phyloP scores from a whole-genome alignment of 225 moss, liverwort and hornwort species.

The Rhytidiadelphus loreus region DNA sequence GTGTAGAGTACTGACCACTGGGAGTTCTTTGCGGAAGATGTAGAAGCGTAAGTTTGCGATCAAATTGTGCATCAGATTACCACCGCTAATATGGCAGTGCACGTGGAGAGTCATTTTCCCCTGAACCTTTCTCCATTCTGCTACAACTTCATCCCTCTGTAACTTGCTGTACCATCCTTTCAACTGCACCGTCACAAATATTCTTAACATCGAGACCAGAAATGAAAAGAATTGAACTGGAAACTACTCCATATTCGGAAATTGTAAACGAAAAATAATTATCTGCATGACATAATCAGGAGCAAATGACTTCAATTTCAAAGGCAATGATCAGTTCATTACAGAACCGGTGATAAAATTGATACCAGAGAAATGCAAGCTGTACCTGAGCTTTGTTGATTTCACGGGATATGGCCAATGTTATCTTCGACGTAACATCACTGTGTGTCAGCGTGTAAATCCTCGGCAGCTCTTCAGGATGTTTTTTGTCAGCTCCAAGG shows the following conservation, averaged over 20 bases:
- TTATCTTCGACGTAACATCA: constrained; percentile 81
- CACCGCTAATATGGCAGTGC: constrained; percentile 92
- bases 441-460: constrained; percentile 93
- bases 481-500: constrained; percentile 41
- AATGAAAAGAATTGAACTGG: too few species aligned
- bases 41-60: constrained; percentile 87
- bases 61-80: constrained; percentile 62
- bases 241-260: neutral
- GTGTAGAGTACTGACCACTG: constrained; percentile 40
- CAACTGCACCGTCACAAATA: constrained; percentile 25
- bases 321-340: too few species aligned
- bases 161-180: constrained; percentile 90
- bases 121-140: constrained; percentile 75
- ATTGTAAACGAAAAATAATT: neutral
- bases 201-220: neutral
- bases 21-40: constrained; percentile 88
- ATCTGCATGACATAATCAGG: too few species aligned
- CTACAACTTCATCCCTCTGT: constrained; percentile 88
- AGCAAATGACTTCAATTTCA: neutral
- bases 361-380: neutral
- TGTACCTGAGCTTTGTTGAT: constrained; percentile 86
- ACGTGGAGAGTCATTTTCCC: constrained; percentile 94
- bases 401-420: constrained; percentile 77
- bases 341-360: too few species aligned
- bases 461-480: constrained; percentile 58